These are phyloP conservation scores for Yarrowia bubula DNA, from an alignment of 805 yeast genomes.

Conservation along the genomic window DNA sequence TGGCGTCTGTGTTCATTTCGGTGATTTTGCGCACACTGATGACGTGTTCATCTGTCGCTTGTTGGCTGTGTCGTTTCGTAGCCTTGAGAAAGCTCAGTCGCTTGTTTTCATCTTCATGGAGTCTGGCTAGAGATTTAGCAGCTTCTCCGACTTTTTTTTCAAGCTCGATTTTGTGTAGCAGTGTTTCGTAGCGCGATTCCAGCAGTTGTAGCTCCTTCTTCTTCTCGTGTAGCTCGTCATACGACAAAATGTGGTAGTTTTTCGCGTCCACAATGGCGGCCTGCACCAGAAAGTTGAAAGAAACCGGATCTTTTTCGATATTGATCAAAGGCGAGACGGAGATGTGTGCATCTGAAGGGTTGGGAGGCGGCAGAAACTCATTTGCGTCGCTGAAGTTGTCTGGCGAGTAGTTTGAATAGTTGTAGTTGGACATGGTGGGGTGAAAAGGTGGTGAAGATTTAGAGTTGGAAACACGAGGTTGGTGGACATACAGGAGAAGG, in stretches of 20 bases:
- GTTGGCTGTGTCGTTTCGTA: slow-evolving; percentile 33
- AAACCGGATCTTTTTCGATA: slow-evolving; percentile 31
- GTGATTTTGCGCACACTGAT: slow-evolving; percentile 4
- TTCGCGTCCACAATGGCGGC: slow-evolving; percentile 34
- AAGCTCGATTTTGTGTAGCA: slow-evolving; percentile 31
- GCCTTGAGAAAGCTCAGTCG: slow-evolving; percentile 10
- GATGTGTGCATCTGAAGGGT: slow-evolving; percentile 28
- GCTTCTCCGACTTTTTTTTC: slow-evolving; percentile 35
- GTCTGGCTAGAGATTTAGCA: slow-evolving; percentile 32
- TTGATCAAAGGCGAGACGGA: slow-evolving; percentile 34
- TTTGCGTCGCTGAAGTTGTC: slow-evolving; percentile 1
- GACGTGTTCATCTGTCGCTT: slow-evolving; percentile 33
- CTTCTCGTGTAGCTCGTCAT: slow-evolving; percentile 33
- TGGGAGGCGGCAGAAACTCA: slow-evolving; percentile 12
- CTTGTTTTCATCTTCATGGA: slow-evolving; percentile 27
- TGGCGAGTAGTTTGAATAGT: slow-evolving; percentile 10
- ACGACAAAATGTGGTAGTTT: slow-evolving; percentile 33
- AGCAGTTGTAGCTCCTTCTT: slow-evolving; percentile 31
- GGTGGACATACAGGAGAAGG: too few relatives aligned
- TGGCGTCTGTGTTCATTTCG: slow-evolving; percentile 11
- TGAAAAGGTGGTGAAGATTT: neutral
- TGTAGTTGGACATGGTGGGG: slow-evolving; percentile 14
- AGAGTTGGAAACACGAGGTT: too few relatives aligned
- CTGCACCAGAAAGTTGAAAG: slow-evolving; percentile 36
- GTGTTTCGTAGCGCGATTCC: slow-evolving; percentile 30